Base-by-base conservation (phyloP, 805 yeast species). In the Monosporozyma aquatica region DNA sequence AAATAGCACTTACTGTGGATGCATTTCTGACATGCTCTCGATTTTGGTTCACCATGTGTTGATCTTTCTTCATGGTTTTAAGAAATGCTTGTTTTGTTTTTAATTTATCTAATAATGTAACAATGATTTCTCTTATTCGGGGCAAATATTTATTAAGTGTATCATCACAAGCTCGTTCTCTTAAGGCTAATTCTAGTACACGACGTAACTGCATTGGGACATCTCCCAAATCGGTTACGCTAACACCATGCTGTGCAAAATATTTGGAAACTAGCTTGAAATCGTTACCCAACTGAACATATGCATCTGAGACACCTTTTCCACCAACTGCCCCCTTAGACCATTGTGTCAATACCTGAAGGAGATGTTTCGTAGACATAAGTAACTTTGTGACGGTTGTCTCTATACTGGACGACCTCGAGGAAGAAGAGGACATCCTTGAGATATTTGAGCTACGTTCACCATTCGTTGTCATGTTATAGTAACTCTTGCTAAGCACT, bases 341-440 rank as follows among this genome's bases (percentile, higher is more conserved):
- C 99, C 99, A 92, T 47, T 78, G 85, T 0, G 94, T 86, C 40
- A 92, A 66, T 14, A 85, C 74, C 53, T 86, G 95, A n/a, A 92
- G 68, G 10, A 90, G 68, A 44, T 85, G 87, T 54, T 90, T 90
- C 0, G 97, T 87, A 1, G 95, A 82, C 28, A 89, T 89, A 36
- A 92, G 70, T 21, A 90, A 70, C 46, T 87, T 65, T 15, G 95
- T 76, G 36, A 83, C 84, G 52, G 89, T 75, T 37, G 87, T 76
- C 56, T 86, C 95, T 40, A 82, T 80, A 8, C 89, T 76, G 8
- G 43, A 37, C 10, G 44, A 42, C 14, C 49, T 32, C 11, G 28
- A 35, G 20, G 50, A 47, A 3, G 47, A 27, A 2, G 52, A 37
- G 1, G 54, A 43, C 21, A 45, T 46, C 23, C 52, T 43, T 13